A percentile compares a stretch with the other conserved stretches of the same genome.
Evolutionary conservation across 2,329 filamentous ascomycete genomes (phyloP).

Genomic region (Microcyclospora tardicrescens): DNA sequence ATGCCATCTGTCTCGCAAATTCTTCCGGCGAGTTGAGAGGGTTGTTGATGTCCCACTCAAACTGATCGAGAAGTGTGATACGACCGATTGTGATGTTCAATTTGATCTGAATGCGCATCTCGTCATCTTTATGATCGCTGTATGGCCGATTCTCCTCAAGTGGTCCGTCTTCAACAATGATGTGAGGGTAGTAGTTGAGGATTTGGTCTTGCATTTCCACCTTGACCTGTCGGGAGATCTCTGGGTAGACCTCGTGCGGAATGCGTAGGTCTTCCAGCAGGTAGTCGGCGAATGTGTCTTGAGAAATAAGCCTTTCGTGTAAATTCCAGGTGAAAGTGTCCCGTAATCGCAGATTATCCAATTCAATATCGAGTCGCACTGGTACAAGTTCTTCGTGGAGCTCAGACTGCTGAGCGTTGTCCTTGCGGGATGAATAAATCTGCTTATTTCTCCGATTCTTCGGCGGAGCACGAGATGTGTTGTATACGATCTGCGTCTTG

Average conservation of each 20-base stretch:
- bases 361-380: conserved; percentile 81
- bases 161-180: conserved; percentile 78
- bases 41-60: conserved; percentile 98
- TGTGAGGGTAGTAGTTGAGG: conserved; percentile 83
- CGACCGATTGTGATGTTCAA: conserved; percentile 95
- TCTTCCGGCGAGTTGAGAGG: conserved; percentile 87
- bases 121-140: conserved; percentile 92
- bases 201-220: conserved; percentile 81
- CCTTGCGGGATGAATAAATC: conserved; percentile 63
- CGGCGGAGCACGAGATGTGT: conserved; percentile 58
- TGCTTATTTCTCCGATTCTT: conserved; percentile 63
- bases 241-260: conserved; percentile 50
- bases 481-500: conserved; percentile 63
- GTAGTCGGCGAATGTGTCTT: conserved; percentile 75
- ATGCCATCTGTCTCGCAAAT: conserved; percentile 79
- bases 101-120: conserved; percentile 93
- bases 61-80: conserved; percentile 88
- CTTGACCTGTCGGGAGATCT: conserved; percentile 46
- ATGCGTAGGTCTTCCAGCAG: conserved; percentile 76
- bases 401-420: conserved; percentile 74
- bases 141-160: conserved; percentile 85
- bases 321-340: conserved; percentile 99
- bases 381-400: conserved; percentile 85
- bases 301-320: conserved; percentile 70
- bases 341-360: conserved; percentile 87